A percentile compares a stretch with the other conserved stretches of the same genome.
Evolutionary conservation across 2,329 filamentous ascomycete genomes (phyloP).

Genomic region (Teratosphaeria destructans): DNA sequence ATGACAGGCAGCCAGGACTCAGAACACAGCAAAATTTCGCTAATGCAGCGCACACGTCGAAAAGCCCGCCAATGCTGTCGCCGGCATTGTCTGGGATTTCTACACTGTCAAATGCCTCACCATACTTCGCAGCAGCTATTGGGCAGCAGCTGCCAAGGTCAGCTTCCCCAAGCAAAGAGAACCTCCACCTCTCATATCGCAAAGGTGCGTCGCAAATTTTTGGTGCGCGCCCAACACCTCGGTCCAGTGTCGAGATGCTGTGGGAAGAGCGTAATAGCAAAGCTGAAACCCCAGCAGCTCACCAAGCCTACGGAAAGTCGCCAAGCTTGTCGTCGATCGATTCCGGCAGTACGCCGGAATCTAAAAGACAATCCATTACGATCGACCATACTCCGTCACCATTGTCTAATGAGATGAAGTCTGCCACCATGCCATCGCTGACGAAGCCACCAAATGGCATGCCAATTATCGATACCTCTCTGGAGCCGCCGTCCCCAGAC

Average conservation of each 20-base stretch:
- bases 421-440: constrained; percentile 6
- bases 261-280: neutral
- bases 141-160: constrained; percentile 23
- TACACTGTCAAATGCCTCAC: constrained; percentile 17
- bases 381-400: constrained; percentile 12
- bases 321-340: constrained; percentile 38
- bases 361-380: constrained; percentile 20
- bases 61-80: constrained; percentile 22
- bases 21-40: constrained; percentile 12
- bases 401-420: constrained; percentile 10
- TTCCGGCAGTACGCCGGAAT: constrained; percentile 25
- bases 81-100: constrained; percentile 17
- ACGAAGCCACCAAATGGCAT: constrained; percentile 10
- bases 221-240: constrained; percentile 20
- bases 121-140: constrained; percentile 21
- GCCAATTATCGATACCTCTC: constrained; percentile 19
- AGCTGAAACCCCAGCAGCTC: constrained; percentile 5
- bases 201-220: constrained; percentile 41
- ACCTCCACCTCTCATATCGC: constrained; percentile 38
- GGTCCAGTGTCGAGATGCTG: neutral
- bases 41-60: constrained; percentile 6
- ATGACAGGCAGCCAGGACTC: constrained; percentile 12
- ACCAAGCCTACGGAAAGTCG: constrained; percentile 19
- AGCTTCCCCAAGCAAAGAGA: constrained; percentile 37
- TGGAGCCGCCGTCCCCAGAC: constrained; percentile 7